Evolutionary conservation across 2,329 filamentous ascomycete species (phyloP).

Genomic region (Pyrenophora tritici-repentis): DNA sequence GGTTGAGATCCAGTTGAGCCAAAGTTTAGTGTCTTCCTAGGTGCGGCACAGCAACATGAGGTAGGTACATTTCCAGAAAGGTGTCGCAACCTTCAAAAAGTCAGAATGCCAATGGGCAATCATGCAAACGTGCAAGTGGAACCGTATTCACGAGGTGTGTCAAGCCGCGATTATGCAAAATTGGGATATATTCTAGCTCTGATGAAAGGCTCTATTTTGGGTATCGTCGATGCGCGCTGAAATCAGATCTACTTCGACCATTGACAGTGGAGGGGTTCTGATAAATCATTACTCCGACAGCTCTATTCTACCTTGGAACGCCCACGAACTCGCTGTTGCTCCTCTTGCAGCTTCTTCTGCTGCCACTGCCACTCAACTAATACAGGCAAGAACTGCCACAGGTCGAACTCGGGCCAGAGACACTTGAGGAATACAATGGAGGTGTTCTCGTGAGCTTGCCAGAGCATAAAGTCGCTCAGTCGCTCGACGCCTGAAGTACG

Average conservation of each 20-base stretch:
- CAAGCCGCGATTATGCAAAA: conserved; percentile 6
- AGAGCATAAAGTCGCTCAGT: conserved; percentile 97
- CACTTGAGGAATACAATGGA: conserved; percentile 91
- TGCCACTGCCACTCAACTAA: conserved; percentile 85
- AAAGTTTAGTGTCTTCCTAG: too few relatives aligned
- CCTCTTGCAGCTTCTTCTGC: conserved; percentile 51
- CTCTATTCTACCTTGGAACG: conserved; percentile 35
- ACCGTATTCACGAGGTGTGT: background rate
- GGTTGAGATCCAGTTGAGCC: too few relatives aligned
- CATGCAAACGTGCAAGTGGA: conserved; percentile 11
- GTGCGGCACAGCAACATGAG: too few relatives aligned
- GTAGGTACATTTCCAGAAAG: background rate
- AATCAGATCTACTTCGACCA: conserved; percentile 12
- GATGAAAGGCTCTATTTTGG: conserved; percentile 27
- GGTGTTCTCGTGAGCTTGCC: conserved; percentile 93
- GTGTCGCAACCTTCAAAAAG: conserved; percentile 1
- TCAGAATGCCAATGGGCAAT: conserved; percentile 19
- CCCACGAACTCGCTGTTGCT: conserved; percentile 39
- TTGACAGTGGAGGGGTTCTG: conserved; percentile 8
- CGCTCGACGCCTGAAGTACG: conserved; percentile 91
- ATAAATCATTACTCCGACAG: conserved; percentile 1
- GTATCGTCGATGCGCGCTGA: conserved; percentile 32
- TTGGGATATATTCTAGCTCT: conserved; percentile 14
- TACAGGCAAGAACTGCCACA: conserved; percentile 92
- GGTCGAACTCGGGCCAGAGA: conserved; percentile 93